Evolutionary conservation across 2,329 filamentous ascomycete genomes (phyloP).

Genomic region (Colletotrichum brevisporum): DNA sequence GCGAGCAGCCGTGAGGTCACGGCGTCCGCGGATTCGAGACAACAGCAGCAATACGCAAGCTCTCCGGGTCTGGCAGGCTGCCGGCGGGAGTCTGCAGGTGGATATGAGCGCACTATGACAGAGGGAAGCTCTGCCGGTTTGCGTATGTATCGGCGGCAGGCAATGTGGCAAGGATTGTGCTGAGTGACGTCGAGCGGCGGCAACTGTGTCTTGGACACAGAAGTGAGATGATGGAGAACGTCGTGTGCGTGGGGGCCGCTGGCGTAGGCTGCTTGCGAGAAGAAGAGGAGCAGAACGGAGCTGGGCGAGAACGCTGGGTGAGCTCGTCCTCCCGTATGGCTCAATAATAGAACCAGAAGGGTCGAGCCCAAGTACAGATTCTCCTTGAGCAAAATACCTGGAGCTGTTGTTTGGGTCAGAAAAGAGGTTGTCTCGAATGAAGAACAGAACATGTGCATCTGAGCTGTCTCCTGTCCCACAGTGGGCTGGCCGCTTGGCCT

Average conservation of each 20-base stretch:
- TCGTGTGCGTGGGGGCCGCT: constrained; percentile 31
- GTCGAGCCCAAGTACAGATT: background rate
- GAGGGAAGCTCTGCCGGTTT: constrained; percentile 21
- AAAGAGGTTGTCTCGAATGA: constrained; percentile 6
- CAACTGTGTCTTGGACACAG: constrained; percentile 20
- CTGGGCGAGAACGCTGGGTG: background rate
- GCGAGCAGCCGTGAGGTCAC: constrained; percentile 33
- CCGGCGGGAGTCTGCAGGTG: constrained; percentile 28
- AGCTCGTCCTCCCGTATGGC: background rate
- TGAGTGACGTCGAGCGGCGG: constrained; percentile 34
- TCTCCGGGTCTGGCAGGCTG: constrained; percentile 19
- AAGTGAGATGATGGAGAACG: constrained; percentile 18
- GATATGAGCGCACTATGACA: constrained; percentile 25
- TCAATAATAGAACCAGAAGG: background rate
- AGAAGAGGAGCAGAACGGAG: constrained; percentile 8
- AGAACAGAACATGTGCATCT: constrained; percentile 18
- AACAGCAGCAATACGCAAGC: constrained; percentile 12
- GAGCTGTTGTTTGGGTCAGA: constrained; percentile 34
- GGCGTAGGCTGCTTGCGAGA: constrained; percentile 23
- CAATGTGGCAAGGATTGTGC: constrained; percentile 30
- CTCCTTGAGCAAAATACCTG: constrained; percentile 8
- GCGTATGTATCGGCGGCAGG: constrained; percentile 29
- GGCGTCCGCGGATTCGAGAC: constrained; percentile 14
- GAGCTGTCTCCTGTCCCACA: constrained; percentile 6
- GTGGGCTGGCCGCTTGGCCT: constrained; percentile 27